phyloP scores from a whole-genome alignment of 2,329 filamentous ascomycete genomes.

The Hypoxylon sp. region DNA sequence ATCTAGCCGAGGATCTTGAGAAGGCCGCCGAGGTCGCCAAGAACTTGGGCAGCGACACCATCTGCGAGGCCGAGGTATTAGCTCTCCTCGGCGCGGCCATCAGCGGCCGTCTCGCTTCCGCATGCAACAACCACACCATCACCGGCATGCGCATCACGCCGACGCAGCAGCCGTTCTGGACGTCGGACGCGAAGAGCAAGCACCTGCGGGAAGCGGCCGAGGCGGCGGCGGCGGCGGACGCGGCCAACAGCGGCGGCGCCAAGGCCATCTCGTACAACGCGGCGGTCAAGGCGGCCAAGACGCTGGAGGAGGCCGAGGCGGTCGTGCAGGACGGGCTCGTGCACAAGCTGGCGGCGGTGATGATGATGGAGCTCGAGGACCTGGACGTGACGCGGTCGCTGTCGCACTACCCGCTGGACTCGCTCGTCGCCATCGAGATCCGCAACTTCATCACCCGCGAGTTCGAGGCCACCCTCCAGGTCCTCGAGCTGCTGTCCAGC shows the following conservation, averaged over 20 bases:
- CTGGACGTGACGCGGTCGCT: constrained; percentile 55
- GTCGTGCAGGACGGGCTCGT: constrained; percentile 56
- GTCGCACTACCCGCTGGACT: constrained; percentile 56
- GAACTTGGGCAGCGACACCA: constrained; percentile 58
- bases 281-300: constrained; percentile 53
- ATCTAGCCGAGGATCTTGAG: constrained; percentile 57
- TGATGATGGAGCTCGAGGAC: constrained; percentile 60
- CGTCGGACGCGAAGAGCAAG: constrained; percentile 63
- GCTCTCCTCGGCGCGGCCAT: constrained; percentile 63
- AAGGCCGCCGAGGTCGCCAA: constrained; percentile 57
- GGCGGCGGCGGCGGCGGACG: constrained; percentile 49
- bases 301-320: constrained; percentile 55
- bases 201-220: constrained; percentile 55
- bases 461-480: constrained; percentile 61
- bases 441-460: constrained; percentile 61
- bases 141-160: constrained; percentile 62
- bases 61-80: constrained; percentile 63
- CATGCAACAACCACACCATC: constrained; percentile 60
- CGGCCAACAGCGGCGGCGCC: constrained; percentile 30
- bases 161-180: constrained; percentile 60
- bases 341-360: constrained; percentile 57
- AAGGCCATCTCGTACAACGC: constrained; percentile 55
- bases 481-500: constrained; percentile 63
- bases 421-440: constrained; percentile 59
- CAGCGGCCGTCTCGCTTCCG: constrained; percentile 51